A percentile compares a stretch with the other conserved stretches of the same genome.
Evolutionary conservation across 176 grass and related monocot species (phyloP).

Genomic region (Triticum aestivum): DNA sequence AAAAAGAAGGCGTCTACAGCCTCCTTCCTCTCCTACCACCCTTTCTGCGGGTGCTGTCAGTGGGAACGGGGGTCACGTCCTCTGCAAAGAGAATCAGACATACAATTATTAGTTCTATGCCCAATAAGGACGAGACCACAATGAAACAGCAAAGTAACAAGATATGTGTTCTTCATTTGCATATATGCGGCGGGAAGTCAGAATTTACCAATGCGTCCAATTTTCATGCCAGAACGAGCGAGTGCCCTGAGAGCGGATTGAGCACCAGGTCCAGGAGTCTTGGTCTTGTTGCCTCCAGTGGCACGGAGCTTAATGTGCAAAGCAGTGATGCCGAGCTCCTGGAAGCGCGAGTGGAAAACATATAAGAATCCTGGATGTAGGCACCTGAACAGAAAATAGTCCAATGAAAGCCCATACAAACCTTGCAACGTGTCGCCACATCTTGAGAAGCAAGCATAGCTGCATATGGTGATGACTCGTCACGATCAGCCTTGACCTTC

Average conservation of each 20-base stretch:
- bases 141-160: background rate
- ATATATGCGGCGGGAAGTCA: background rate
- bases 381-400: background rate
- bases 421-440: constrained; percentile 69
- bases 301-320: constrained; percentile 74
- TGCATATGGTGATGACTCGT: constrained; percentile 80
- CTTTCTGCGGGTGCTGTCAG: constrained; percentile 64
- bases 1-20: constrained; percentile 25
- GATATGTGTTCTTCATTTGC: background rate
- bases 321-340: constrained; percentile 82
- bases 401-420: constrained; percentile 4
- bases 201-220: constrained; percentile 63
- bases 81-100: constrained; percentile 34
- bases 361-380: background rate
- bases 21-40: constrained; percentile 68
- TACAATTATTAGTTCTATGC: background rate
- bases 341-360: background rate
- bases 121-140: background rate
- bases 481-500: constrained; percentile 80
- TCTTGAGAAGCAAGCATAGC: constrained; percentile 86
- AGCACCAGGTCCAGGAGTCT: constrained; percentile 71
- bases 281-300: constrained; percentile 78
- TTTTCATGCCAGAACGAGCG: constrained; percentile 74
- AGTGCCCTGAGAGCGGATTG: constrained; percentile 70
- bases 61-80: constrained; percentile 63